phyloP scores from a whole-genome alignment of 352 stramenopile species.

The Phytophthora fragariaefolia region DNA sequence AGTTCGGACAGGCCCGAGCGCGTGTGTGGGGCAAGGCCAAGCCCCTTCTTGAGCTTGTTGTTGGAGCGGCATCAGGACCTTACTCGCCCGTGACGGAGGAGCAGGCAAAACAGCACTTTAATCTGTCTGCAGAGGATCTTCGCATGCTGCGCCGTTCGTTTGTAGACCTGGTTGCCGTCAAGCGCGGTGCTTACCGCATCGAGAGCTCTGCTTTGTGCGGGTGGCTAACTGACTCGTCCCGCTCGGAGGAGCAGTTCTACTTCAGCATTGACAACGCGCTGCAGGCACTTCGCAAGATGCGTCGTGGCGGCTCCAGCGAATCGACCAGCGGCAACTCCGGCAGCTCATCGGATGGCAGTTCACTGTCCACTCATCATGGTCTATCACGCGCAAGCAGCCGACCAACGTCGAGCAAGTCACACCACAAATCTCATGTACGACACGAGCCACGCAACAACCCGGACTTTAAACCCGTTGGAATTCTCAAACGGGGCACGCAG shows the following conservation, averaged over 20 bases:
- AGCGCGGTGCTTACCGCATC: conserved; percentile 73
- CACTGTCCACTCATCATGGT: conserved; percentile 12
- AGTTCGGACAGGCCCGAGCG: conserved; percentile 78
- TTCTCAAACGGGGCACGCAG: conserved; percentile 52
- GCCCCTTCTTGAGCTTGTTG: conserved; percentile 74
- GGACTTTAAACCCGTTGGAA: conserved; percentile 60
- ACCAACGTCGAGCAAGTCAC: conserved; percentile 27
- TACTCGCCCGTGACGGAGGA: conserved; percentile 78
- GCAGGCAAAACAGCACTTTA: conserved; percentile 66
- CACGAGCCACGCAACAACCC: conserved; percentile 35
- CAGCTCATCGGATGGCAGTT: conserved; percentile 34
- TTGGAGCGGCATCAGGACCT: conserved; percentile 67
- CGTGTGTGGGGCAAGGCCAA: conserved; percentile 83
- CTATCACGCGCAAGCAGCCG: conserved; percentile 24
- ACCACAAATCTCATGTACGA: conserved; percentile 26
- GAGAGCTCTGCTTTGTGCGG: conserved; percentile 72
- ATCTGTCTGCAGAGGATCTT: conserved; percentile 65
- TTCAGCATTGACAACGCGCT: conserved; percentile 61
- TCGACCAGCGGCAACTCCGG: conserved; percentile 27
- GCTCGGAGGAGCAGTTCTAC: conserved; percentile 69
- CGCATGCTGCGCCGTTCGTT: conserved; percentile 77
- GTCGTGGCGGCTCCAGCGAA: conserved; percentile 19
- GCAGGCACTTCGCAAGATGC: conserved; percentile 51
- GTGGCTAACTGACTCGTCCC: conserved; percentile 66
- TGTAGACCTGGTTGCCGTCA: conserved; percentile 73